Evolutionary conservation across 257 asterid genomes (phyloP), one percentile per base, ranked within the genome.

Genomic region (Penstemon davidsonii): DNA sequence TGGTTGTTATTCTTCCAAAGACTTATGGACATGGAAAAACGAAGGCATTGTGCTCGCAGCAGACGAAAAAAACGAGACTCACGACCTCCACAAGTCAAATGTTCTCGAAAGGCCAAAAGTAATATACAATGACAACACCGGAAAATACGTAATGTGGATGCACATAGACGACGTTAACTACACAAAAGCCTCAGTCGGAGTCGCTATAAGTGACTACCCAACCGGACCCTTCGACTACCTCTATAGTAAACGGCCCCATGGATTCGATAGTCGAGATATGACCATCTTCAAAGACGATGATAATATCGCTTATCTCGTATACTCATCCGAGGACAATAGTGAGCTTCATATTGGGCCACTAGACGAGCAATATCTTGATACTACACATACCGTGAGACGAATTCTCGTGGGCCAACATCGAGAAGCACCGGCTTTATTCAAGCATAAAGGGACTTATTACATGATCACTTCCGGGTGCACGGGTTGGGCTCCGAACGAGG

Each of bases 391-490:
- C 0, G n/a, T 80, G 86, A 85, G 74, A 51, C 82, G 95, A 72
- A 72, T 94, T 79, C 95, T 94, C 0, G 82, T 89, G 39, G 96
- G 96, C 13, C 95, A 86, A 66, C 95, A 85, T 51, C 77, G 99
- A 19, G 99, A 94, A 81, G 99, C 98, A 5, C 99, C 99, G 0
- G 95, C 98, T 15, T 56, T 94, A 54, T 94, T 91, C 76, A 94
- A 91, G 83, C 82, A 91, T 61, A 68, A 73, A 33, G 95, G 92
- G 12, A 91, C 88, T 1, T 94, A 94, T 51, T 94, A 94, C 87
- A 91, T 94, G 99, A 82, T 94, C 80, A 94, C 98, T 19, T 94
- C 99, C 0, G 99, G 99, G 0, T 94, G 99, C 72, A 88, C 95
- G 0, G 96, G 99, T 37, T 94, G 99, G 99, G 96, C 95, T 13